phyloP scores from a whole-genome alignment of 2,329 filamentous ascomycete species.

The Aspergillus spinulosporus region DNA sequence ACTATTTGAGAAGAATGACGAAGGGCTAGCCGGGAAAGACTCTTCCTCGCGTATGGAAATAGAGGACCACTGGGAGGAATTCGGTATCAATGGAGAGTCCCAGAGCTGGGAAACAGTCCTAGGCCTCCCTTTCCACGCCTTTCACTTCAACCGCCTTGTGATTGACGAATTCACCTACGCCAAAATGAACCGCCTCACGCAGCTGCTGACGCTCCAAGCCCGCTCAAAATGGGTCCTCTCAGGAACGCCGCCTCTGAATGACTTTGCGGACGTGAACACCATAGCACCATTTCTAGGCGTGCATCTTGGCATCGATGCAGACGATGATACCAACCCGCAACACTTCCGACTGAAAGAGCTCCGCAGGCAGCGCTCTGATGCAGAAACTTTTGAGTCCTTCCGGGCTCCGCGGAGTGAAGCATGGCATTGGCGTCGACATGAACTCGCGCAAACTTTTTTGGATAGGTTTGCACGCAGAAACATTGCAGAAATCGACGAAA shows the following conservation, averaged over 20 bases:
- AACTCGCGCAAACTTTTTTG: constrained; percentile 57
- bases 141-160: constrained; percentile 61
- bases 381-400: constrained; percentile 59
- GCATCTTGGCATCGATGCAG: constrained; percentile 56
- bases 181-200: constrained; percentile 43
- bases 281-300: constrained; percentile 59
- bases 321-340: constrained; percentile 48
- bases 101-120: constrained; percentile 29
- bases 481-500: constrained; percentile 46
- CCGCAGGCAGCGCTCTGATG: constrained; percentile 35
- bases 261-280: constrained; percentile 60
- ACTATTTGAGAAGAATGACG: not conserved
- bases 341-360: constrained; percentile 45
- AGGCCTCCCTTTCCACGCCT: constrained; percentile 57
- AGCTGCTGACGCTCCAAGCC: constrained; percentile 50
- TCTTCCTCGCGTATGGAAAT: constrained; percentile 6
- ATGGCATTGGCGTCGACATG: constrained; percentile 55
- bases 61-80: constrained; percentile 5
- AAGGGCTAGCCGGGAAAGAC: not conserved
- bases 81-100: constrained; percentile 23
- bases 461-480: constrained; percentile 54
- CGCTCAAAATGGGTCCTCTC: constrained; percentile 63
- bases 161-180: constrained; percentile 67
- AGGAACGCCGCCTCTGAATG: constrained; percentile 59
- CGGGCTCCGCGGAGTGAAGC: constrained; percentile 50